Percentiles rank a stretch among this genome's conserved stretches.
These are phyloP conservation scores for Prunus campanulata DNA, from an alignment of 306 rosid genomes.

Conservation along the genomic window DNA sequence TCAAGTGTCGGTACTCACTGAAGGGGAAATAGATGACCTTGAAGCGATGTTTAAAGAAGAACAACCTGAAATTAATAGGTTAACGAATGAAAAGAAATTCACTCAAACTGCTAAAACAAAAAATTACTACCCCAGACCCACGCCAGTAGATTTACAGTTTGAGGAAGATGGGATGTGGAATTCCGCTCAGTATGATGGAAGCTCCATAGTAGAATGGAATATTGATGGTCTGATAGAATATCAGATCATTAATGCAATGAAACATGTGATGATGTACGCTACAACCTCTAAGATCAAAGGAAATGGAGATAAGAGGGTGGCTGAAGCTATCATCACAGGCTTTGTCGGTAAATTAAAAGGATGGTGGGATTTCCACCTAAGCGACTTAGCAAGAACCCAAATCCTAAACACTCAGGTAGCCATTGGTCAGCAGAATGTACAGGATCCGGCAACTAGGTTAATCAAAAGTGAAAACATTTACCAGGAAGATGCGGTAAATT, in stretches of 20 bases:
- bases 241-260: not conserved
- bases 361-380: too few species aligned
- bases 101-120: not conserved
- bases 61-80: too few species aligned
- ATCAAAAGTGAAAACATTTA: too few species aligned
- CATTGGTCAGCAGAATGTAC: too few species aligned
- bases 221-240: not conserved
- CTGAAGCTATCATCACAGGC: not conserved
- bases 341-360: not conserved
- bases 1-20: too few species aligned
- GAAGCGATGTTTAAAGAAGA: too few species aligned
- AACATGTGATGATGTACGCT: not conserved
- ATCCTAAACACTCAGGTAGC: too few species aligned
- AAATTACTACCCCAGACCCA: not conserved
- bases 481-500: too few species aligned
- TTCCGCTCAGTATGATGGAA: not conserved
- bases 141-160: not conserved
- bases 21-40: too few species aligned
- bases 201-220: not conserved
- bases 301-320: not conserved
- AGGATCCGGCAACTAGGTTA: too few species aligned
- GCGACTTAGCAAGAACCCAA: too few species aligned
- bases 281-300: not conserved
- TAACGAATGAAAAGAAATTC: too few species aligned
- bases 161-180: not conserved